These are phyloP conservation scores for Agrocybe praecox DNA, from an alignment of 768 basidiomycete species.

Conservation along the genomic window DNA sequence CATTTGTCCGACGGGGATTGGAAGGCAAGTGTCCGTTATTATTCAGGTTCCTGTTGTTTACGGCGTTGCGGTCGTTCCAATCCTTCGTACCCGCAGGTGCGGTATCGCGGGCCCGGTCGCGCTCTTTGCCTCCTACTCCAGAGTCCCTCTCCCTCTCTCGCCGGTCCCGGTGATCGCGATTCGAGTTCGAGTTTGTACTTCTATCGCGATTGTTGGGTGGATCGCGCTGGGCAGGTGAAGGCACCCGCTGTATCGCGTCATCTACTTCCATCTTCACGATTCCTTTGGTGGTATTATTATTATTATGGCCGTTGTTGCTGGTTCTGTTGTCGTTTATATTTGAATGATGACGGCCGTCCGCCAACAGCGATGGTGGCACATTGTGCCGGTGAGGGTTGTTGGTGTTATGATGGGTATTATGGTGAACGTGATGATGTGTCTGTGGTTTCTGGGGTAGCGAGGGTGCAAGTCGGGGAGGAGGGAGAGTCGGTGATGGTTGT, in stretches of 20 bases:
- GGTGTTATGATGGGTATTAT: conserved; percentile 1
- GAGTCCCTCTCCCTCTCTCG: background rate
- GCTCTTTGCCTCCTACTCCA: background rate
- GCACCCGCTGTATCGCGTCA: conserved; percentile 38
- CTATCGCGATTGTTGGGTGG: background rate
- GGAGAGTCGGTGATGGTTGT: conserved; percentile 33
- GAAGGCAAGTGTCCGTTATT: background rate
- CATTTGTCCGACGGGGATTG: conserved; percentile 33
- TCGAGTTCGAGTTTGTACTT: background rate
- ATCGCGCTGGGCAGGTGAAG: conserved; percentile 30
- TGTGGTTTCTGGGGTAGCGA: conserved; percentile 29
- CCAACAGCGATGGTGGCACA: background rate
- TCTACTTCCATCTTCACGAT: conserved; percentile 57
- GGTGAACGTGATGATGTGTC: conserved; percentile 17
- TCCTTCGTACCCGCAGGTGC: background rate
- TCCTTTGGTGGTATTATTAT: conserved; percentile 10
- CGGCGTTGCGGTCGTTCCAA: background rate
- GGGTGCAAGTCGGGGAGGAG: conserved; percentile 22
- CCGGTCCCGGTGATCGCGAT: background rate
- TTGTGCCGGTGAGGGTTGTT: background rate
- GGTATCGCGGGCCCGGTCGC: background rate
- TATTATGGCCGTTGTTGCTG: background rate
- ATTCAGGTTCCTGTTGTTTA: background rate
- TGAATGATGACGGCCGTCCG: background rate
- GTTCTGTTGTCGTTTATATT: background rate